Percentiles rank a stretch among this genome's conserved stretches.
Evolutionary conservation across 2,329 filamentous ascomycete genomes (phyloP).

Genomic region (Aspergillus tamarii): DNA sequence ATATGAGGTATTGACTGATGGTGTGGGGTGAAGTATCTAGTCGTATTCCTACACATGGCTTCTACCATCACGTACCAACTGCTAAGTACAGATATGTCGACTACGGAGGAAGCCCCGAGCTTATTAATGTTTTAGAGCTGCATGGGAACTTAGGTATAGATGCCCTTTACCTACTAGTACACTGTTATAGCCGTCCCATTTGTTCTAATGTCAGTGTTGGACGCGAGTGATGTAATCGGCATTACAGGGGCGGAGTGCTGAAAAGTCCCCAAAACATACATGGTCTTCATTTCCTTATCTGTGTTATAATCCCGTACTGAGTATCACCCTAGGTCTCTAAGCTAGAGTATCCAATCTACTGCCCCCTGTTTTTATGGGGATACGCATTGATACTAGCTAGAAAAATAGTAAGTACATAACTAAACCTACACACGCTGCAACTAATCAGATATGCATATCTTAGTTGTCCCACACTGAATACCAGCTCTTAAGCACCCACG

Average conservation of each 20-base stretch:
- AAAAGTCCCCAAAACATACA: too few relatives aligned
- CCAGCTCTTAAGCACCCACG: neutral
- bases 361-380: neutral
- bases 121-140: neutral
- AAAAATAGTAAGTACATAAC: neutral
- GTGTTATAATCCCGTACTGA: neutral
- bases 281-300: neutral
- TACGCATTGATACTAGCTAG: neutral
- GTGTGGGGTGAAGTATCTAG: neutral
- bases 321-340: neutral
- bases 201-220: neutral
- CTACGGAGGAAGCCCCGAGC: neutral
- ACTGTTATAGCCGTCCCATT: neutral
- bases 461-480: neutral
- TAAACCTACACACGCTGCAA: neutral
- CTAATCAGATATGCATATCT: neutral
- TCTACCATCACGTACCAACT: neutral
- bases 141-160: neutral
- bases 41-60: neutral
- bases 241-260: neutral
- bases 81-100: neutral
- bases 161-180: neutral
- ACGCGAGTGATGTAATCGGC: neutral
- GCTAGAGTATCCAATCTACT: neutral
- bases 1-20: neutral